A percentile compares a stretch with the other conserved stretches of the same genome.
Evolutionary conservation across 2,329 filamentous ascomycete species (phyloP).

Genomic region (Colletotrichum chrysophilum): DNA sequence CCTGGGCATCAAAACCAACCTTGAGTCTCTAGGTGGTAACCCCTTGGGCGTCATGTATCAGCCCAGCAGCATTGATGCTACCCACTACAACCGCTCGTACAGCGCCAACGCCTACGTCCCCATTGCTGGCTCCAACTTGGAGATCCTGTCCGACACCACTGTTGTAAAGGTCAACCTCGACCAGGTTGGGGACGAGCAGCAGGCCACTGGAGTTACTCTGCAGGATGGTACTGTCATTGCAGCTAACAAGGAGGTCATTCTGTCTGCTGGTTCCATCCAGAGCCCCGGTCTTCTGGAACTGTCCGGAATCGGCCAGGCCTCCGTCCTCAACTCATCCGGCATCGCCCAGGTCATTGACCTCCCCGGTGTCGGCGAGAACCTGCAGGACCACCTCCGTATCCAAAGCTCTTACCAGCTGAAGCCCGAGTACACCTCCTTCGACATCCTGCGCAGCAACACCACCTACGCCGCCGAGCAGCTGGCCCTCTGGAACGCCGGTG

Average conservation of each 20-base stretch:
- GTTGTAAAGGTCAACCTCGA: conserved; percentile 43
- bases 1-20: conserved; percentile 43
- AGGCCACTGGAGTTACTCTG: conserved; percentile 28
- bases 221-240: conserved; percentile 27
- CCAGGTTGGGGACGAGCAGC: conserved; percentile 13
- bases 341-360: conserved; percentile 57
- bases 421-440: conserved; percentile 33
- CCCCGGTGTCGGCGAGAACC: conserved; percentile 56
- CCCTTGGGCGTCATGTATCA: conserved; percentile 55
- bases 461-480: conserved; percentile 42
- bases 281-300: conserved; percentile 63
- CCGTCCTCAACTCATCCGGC: conserved; percentile 49
- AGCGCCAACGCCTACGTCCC: conserved; percentile 47
- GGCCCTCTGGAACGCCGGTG: conserved; percentile 35
- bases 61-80: conserved; percentile 52
- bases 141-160: conserved; percentile 37
- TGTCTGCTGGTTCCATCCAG: conserved; percentile 53
- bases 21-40: conserved; percentile 54
- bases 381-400: conserved; percentile 40
- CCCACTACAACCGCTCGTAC: conserved; percentile 54
- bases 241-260: conserved; percentile 36
- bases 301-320: conserved; percentile 57
- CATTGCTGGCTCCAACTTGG: conserved; percentile 45
- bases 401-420: conserved; percentile 38
- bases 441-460: conserved; percentile 33